Percentiles rank a stretch among this genome's conserved stretches.
Evolutionary conservation across 176 grass and related monocot genomes (phyloP).

Genomic region (Aegilops tauschii): DNA sequence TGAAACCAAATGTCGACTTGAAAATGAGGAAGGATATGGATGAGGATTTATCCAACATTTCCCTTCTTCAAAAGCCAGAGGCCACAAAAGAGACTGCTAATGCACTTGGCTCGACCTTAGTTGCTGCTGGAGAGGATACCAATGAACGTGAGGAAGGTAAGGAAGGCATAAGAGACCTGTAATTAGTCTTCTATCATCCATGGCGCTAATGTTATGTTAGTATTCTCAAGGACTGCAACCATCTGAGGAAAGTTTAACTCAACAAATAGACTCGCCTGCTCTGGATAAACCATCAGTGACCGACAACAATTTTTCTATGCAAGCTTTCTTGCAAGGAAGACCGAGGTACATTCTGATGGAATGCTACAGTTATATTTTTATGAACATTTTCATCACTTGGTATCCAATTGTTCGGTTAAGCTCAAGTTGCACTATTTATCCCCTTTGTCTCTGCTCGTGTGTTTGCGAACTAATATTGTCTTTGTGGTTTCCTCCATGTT

Average conservation of each 20-base stretch:
- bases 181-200: conserved; percentile 14
- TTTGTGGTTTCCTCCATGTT: conserved; percentile 2
- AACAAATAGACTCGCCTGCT: conserved; percentile 29
- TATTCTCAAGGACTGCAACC: conserved; percentile 64
- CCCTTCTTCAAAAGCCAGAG: conserved; percentile 81
- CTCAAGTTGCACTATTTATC: neutral
- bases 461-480: neutral
- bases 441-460: conserved; percentile 3
- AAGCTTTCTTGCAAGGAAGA: conserved; percentile 73
- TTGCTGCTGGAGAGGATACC: conserved; percentile 23
- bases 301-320: conserved; percentile 37
- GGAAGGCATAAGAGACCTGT: neutral
- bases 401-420: neutral
- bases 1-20: conserved; percentile 47
- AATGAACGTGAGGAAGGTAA: conserved; percentile 38
- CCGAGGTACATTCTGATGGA: conserved; percentile 53
- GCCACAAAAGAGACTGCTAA: conserved; percentile 26
- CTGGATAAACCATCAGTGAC: conserved; percentile 26
- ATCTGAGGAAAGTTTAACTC: conserved; percentile 31
- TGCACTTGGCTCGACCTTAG: neutral
- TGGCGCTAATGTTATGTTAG: conserved; percentile 49
- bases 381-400: neutral
- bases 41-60: conserved; percentile 62
- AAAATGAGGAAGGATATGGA: conserved; percentile 73
- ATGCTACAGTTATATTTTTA: conserved; percentile 2